These are phyloP conservation scores for Fistulifera pelliculosa DNA, from an alignment of 108 stramenopile genomes.

Conservation along the genomic window DNA sequence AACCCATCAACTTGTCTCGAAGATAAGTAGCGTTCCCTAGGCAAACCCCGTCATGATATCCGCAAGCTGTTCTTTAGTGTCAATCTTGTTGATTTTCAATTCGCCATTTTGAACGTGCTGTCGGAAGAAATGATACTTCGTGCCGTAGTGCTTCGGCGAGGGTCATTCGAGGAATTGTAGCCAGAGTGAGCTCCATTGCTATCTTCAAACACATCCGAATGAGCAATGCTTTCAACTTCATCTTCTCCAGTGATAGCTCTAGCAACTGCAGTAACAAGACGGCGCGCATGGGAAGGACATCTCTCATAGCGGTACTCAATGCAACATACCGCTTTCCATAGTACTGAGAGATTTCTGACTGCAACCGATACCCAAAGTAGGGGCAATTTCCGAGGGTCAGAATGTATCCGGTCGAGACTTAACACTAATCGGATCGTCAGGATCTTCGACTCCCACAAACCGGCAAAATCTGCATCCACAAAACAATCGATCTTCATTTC, in stretches of 20 bases:
- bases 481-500: conserved; percentile 25
- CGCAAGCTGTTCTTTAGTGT: too few species aligned
- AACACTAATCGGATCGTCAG: conserved; percentile 23
- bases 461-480: conserved; percentile 40
- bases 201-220: conserved; percentile 26
- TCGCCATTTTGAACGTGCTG: not conserved
- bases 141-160: not conserved
- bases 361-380: conserved; percentile 35
- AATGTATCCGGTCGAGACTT: conserved; percentile 26
- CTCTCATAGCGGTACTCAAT: conserved; percentile 10
- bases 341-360: conserved; percentile 31
- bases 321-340: conserved; percentile 27
- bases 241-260: not conserved
- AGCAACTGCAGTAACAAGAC: not conserved
- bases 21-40: too few species aligned
- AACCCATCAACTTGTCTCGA: too few species aligned
- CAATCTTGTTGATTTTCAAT: too few species aligned
- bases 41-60: too few species aligned
- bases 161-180: conserved; percentile 3
- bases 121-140: conserved; percentile 5
- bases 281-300: conserved; percentile 8
- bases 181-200: conserved; percentile 15
- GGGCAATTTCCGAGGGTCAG: conserved; percentile 20
- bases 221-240: not conserved
- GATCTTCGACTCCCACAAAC: conserved; percentile 23